Evolutionary conservation across 2,329 filamentous ascomycete genomes (phyloP), one percentile per base, ranked within the genome.

Genomic region (Xylariaceae sp.): DNA sequence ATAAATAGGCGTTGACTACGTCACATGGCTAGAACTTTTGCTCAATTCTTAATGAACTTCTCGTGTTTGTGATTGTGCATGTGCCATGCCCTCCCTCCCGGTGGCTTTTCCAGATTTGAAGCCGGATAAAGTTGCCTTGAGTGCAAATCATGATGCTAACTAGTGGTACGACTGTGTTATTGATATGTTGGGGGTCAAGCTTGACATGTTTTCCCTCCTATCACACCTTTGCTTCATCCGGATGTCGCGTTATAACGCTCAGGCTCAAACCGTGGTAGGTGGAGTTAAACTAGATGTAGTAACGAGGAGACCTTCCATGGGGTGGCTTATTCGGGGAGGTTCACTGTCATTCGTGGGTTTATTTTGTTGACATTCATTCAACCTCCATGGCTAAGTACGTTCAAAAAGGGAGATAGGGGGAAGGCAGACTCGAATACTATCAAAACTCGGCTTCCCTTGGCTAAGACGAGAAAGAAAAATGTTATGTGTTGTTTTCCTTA

Each of bases 71-170:
- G 9, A 52, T 32, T 12, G 8, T 27, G n/a, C 19, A 5, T 47
- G 29, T 35, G 11, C 39, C 41, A 35, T 3, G 9, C 35, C 2
- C 4, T 7, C 34, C 2, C 26, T 26, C 12, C 40, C 26, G 30
- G 12, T 73, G 71, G 11, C 80, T 75, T 37, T 86, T 88, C 43
- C 11, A n/a, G n/a, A 31, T 30, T 29, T 27, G 40, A 29, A 3
- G 19, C 19, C n/a, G 19, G 40, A 8, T 26, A 29, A 42, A 27
- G 27, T 11, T 42, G 3, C 27, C 42, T 44, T 44, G 7, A 41
- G 5, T 8, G 3, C 7, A 8, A 27, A 43, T 43, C 2, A 29
- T n/a, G 2, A 45, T 42, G 35, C 53, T 45, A 51, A 46, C 26
- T 58, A 12, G 47, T 49, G 30, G 49, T 26, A 12, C 54, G 56